phyloP scores from a whole-genome alignment of 2,329 filamentous ascomycete species.

The Pestalotiopsis fici region DNA sequence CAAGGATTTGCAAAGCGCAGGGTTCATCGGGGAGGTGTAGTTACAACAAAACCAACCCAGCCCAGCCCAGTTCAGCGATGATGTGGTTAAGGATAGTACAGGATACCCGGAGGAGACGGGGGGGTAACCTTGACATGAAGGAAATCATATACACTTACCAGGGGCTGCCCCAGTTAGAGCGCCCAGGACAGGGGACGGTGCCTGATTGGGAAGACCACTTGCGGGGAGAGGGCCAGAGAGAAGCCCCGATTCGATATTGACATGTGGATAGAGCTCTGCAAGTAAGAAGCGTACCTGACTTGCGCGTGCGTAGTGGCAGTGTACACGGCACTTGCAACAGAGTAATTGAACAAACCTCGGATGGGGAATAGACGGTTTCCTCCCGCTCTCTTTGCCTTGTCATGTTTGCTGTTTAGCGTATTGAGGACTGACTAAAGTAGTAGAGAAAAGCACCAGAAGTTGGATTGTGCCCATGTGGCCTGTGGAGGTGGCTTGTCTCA shows the following conservation, averaged over 20 bases:
- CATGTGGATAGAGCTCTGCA: conserved; percentile 20
- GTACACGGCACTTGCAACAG: conserved; percentile 14
- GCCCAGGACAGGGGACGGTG: conserved; percentile 23
- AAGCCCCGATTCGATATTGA: conserved; percentile 30
- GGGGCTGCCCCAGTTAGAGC: conserved; percentile 28
- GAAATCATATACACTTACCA: conserved; percentile 30
- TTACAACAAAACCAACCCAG: conserved; percentile 33
- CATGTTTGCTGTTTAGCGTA: conserved; percentile 1
- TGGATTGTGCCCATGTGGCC: neutral
- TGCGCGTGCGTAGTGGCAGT: conserved; percentile 1
- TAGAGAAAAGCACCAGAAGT: neutral
- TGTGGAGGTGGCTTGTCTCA: conserved; percentile 41
- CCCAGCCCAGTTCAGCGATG: conserved; percentile 30
- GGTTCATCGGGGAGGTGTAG: conserved; percentile 34
- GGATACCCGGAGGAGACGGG: conserved; percentile 21
- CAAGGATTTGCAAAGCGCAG: conserved; percentile 36
- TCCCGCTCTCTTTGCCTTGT: neutral
- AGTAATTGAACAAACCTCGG: conserved; percentile 14
- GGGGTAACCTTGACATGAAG: conserved; percentile 24
- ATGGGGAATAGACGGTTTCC: neutral
- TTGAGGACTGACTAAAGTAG: neutral
- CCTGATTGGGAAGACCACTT: conserved; percentile 30
- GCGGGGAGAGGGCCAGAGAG: conserved; percentile 29
- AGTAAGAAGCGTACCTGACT: conserved; percentile 1
- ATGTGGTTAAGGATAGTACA: conserved; percentile 36